phyloP scores from a whole-genome alignment of 139 green algal genomes.

The Pedinophyceae sp. region DNA sequence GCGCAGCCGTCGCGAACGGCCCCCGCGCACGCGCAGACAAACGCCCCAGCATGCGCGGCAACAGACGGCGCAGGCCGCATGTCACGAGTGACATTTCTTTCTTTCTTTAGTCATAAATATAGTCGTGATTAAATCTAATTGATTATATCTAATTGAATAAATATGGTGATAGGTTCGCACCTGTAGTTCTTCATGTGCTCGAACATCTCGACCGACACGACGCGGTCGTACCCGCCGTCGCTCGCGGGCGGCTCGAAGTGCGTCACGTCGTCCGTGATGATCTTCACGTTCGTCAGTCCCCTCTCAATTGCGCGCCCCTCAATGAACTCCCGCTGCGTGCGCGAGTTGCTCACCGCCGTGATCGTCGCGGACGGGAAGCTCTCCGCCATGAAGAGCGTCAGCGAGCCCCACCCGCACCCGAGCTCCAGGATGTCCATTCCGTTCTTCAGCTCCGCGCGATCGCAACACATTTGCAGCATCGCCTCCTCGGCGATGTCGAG shows the following conservation, averaged over 20 bases:
- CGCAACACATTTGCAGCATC: constrained; percentile 78
- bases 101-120: no score
- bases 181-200: constrained; percentile 75
- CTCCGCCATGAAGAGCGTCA: constrained; percentile 66
- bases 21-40: constrained; percentile 4
- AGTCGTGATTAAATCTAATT: no score
- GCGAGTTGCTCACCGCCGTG: constrained; percentile 60
- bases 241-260: constrained; percentile 30
- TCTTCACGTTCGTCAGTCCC: constrained; percentile 63
- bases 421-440: constrained; percentile 79
- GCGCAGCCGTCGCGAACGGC: no score
- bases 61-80: no score
- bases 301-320: constrained; percentile 26
- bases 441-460: constrained; percentile 54
- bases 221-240: constrained; percentile 60
- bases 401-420: constrained; percentile 90
- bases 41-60: constrained; percentile 1
- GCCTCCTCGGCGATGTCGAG: constrained; percentile 75
- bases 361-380: constrained; percentile 1
- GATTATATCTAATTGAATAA: no score
- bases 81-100: no score
- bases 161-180: constrained; percentile 1
- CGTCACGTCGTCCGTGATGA: constrained; percentile 66
- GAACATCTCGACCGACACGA: constrained; percentile 95
- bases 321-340: constrained; percentile 70